Base-by-base conservation (phyloP, 2,329 filamentous ascomycete species). In the Zelopaecilomyces penicillatus region DNA sequence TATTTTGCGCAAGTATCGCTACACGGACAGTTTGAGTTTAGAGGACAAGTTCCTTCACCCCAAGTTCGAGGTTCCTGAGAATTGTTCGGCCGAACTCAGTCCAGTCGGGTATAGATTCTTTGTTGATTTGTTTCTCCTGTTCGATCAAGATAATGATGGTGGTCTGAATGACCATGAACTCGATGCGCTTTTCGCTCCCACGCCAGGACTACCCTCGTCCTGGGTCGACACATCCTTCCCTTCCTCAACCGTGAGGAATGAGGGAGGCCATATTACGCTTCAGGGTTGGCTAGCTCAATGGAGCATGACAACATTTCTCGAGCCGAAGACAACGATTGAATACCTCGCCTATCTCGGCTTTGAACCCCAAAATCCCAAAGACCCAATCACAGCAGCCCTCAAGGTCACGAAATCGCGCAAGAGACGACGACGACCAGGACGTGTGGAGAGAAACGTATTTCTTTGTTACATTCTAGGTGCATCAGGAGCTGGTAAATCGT, bases 271-370 rank as follows among this genome's bases (percentile, higher is more conserved):
- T 61, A 90, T 98, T 50, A 98, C 93, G 1, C 73, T 98, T 4
- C 93, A 98, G 64, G 93, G 93, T 2, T 98, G 93, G 93, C 78
- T 98, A 33, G 93, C 93, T 4, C 93, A 98, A 58, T 98, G 93
- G 93, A 96, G 90, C 62, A 98, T 98, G 93, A 98, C 93, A 1
- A 98, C 93, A 0, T 98, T 97, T 57, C 81, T 94, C 48, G 90
- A 94, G 45, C 91, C 93, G 9, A 94, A 93, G 61, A 96, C 88
- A 1, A 97, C 93, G 1, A 75, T 98, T 4, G 90, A 94, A 55
- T 98, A 98, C 62, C 80, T 98, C 3, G 93, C 93, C 3, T 96
- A 96, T 60, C 81, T 98, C 2, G 93, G 93, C 1, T 98, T 96
- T 57, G 93, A 97, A 60, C 83, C 87, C 3, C 71, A 80, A 2